These are phyloP conservation scores for Penicillium cataractarum DNA, from an alignment of 495 filamentous ascomycete species.

Conservation along the genomic window DNA sequence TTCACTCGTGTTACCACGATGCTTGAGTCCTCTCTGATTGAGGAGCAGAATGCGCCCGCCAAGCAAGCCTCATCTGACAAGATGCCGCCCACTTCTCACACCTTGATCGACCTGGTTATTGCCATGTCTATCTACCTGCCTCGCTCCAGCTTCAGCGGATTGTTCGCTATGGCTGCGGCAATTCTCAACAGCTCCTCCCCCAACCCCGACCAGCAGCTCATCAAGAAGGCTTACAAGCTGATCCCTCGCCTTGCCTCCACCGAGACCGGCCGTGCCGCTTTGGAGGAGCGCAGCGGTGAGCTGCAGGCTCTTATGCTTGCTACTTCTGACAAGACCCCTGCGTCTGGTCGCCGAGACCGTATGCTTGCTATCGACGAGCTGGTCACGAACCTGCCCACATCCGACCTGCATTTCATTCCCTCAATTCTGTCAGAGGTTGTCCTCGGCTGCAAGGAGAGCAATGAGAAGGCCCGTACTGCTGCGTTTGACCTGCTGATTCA, in stretches of 20 bases:
- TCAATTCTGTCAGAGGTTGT: constrained; percentile 90
- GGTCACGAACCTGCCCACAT: constrained; percentile 72
- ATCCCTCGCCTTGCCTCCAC: constrained; percentile 87
- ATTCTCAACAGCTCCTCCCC: constrained; percentile 65
- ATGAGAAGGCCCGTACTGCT: constrained; percentile 84
- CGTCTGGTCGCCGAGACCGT: constrained; percentile 82
- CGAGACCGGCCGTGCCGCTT: constrained; percentile 68
- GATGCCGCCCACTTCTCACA: constrained; percentile 93
- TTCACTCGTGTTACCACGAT: constrained; percentile 82
- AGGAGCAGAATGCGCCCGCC: constrained; percentile 57
- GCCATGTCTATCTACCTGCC: constrained; percentile 94
- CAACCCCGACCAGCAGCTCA: constrained; percentile 79
- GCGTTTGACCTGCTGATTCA: constrained; percentile 90
- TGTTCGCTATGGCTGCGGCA: constrained; percentile 81
- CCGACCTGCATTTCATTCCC: constrained; percentile 88
- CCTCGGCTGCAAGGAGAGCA: constrained; percentile 93
- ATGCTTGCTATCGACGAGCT: constrained; percentile 79
- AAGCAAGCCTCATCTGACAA: constrained; percentile 65
- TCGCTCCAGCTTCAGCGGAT: constrained; percentile 71
- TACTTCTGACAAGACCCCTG: constrained; percentile 77
- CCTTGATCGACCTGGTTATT: constrained; percentile 93
- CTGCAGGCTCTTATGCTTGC: constrained; percentile 77
- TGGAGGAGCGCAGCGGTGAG: constrained; percentile 71
- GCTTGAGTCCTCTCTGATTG: constrained; percentile 70
- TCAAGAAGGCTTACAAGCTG: constrained; percentile 99